Evolutionary conservation across 2,329 filamentous ascomycete species (phyloP), one percentile per base, ranked within the genome.

Genomic region (Hirsutella minnesotensis): DNA sequence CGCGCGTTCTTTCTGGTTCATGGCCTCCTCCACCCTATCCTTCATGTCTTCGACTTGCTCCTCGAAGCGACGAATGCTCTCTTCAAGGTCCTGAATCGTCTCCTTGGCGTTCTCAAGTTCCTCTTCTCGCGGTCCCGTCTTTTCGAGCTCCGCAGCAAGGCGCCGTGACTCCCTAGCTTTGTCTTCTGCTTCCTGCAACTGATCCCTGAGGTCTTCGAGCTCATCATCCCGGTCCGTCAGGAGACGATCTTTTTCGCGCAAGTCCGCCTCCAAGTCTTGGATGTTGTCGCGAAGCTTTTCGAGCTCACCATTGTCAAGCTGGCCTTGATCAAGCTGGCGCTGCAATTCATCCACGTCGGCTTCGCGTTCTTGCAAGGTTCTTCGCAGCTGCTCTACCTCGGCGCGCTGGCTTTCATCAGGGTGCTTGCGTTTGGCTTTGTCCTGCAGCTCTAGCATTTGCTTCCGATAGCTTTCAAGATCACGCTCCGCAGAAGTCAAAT

Each of bases 401-500:
- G 66, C 67, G 40, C 77, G 79, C 51, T 86, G 73, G 45, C 71
- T 77, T 49, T 87, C 79, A 53, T 88, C 81, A 10, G 75, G 76
- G 49, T 87, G 80, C 54, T 83, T 83, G 53, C 77, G 77, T 62
- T 86, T 87, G 42, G 86, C 74, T 54, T 83, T 85, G 46, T 94
- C 84, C 48, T 89, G 84, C 46, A 94, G 77, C 48, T 94, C 86
- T 44, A 81, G 66, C 50, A 95, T 79, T 58, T 95, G 86, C 53
- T 83, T 72, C 42, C 83, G 79, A 59, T 94, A 95, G 45, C 74
- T 73, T 56, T 95, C 89, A 3, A 96, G 72, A 47, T 95, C 87
- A 50, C 80, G 81, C 65, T 96, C 89, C 3, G 90, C 89, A 19
- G 79, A 75, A 18, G 77, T 77, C 10, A 98, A 70, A 34, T 83